Evolutionary conservation across 2,329 filamentous ascomycete species (phyloP), one percentile per base, ranked within the genome.

Genomic region (Pyrenophora tritici-repentis): DNA sequence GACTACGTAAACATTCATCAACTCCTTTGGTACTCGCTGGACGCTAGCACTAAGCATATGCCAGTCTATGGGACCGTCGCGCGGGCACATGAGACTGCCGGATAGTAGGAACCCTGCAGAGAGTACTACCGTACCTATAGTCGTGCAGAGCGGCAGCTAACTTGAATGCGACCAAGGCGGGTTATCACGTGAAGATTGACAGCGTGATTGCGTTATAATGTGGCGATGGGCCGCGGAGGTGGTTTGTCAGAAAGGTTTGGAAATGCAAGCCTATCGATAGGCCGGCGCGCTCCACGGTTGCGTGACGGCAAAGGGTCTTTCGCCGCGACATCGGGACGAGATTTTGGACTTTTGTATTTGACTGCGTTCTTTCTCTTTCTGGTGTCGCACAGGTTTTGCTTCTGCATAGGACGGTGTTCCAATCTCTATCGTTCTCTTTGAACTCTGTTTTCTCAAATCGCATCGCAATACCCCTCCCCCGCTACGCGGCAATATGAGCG

Each of bases 401-500:
- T 32, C 26, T 42, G 49, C 29, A 39, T 33, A 34, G 1, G 22
- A 18, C 14, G 24, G 35, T 42, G 38, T 48, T 43, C 39, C n/a
- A 31, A 9, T 38, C 9, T 20, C 24, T 2, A 7, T 24, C 13
- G 13, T 24, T 42, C 22, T 18, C n/a, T 10, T 18, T 36, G 35
- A 18, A 42, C 14, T 12, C 36, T 12, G 4, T 20, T 33, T 37
- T 33, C 8, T 7, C 33, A 10, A 32, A 20, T 52, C 45, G 12
- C 39, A 39, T 32, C 35, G 36, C 43, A 37, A 41, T 39, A 59
- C 55, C 37, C 43, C 51, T 50, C 58, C 51, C 35, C 60, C 53
- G 43, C 20, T 37, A 32, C 34, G 52, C 57, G 58, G 26, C 61
- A 67, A 52, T 47, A 99, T 99, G 94, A 96, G 91, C 72, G 94